phyloP scores from a whole-genome alignment of 2,329 filamentous ascomycete species.

The Grosmannia clavigera region DNA sequence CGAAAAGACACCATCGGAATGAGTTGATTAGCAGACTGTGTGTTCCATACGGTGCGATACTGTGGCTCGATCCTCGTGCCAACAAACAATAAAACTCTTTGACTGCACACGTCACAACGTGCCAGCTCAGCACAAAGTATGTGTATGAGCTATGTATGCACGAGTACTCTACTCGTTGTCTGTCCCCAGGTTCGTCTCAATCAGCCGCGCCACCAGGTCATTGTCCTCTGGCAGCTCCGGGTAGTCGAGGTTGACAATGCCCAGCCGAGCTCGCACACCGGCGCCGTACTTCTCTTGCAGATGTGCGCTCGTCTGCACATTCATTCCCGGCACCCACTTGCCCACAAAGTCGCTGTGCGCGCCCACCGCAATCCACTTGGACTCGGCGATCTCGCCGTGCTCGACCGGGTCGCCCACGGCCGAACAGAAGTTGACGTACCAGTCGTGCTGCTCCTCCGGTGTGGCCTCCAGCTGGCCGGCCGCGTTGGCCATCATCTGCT shows the following conservation, averaged over 20 bases:
- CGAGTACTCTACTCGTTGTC: too few species aligned
- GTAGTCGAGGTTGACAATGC: conserved; percentile 18
- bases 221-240: conserved; percentile 22
- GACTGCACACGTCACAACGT: too few species aligned
- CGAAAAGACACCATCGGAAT: too few species aligned
- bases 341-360: conserved; percentile 26
- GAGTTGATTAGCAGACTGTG: too few species aligned
- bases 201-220: conserved; percentile 26
- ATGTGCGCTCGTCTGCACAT: conserved; percentile 23
- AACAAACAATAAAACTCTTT: too few species aligned
- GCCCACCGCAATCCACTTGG: conserved; percentile 32
- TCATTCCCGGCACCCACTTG: conserved; percentile 31
- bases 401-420: conserved; percentile 25
- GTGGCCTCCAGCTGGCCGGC: conserved; percentile 1
- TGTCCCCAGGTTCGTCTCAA: conserved; percentile 24
- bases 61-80: too few species aligned
- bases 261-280: conserved; percentile 16
- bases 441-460: conserved; percentile 13
- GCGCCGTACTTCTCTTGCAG: conserved; percentile 14
- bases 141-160: too few species aligned
- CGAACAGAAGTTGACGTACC: conserved; percentile 25
- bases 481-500: conserved; percentile 24
- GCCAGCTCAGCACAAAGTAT: too few species aligned
- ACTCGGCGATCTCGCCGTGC: conserved; percentile 24
- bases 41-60: too few species aligned